A percentile compares a stretch with the other conserved stretches of the same genome.
Evolutionary conservation across 2,329 filamentous ascomycete species (phyloP).

Genomic region (Periconia sp.): DNA sequence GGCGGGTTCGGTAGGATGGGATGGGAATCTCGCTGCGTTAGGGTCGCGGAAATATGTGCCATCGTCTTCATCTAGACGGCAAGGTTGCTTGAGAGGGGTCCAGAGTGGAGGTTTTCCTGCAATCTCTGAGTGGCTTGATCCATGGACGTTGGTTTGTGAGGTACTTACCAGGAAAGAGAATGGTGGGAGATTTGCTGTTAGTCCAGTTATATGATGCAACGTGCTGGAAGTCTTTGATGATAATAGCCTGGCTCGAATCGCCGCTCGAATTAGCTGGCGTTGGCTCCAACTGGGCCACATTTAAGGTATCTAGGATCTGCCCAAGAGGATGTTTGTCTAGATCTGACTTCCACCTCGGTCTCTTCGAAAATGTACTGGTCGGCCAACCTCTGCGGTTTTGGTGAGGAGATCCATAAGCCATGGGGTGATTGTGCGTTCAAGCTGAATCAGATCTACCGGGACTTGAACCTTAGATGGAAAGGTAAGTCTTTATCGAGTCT

Average conservation of each 20-base stretch:
- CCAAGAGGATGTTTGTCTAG: conserved; percentile 38
- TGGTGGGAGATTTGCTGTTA: conserved; percentile 40
- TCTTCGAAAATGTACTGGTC: conserved; percentile 1
- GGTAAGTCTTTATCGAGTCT: too few relatives aligned
- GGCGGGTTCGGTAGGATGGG: conserved; percentile 59
- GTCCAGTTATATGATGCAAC: conserved; percentile 63
- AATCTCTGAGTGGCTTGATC: conserved; percentile 9
- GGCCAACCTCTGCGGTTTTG: conserved; percentile 24
- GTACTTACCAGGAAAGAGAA: conserved; percentile 39
- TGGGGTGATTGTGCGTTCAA: conserved; percentile 4
- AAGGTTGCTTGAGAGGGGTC: conserved; percentile 50
- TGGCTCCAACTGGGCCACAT: conserved; percentile 14
- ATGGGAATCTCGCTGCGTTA: conserved; percentile 59
- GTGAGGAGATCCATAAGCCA: conserved; percentile 10
- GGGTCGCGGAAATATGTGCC: conserved; percentile 61
- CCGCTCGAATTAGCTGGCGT: not conserved
- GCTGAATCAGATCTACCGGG: too few relatives aligned
- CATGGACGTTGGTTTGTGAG: not conserved
- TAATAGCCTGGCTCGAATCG: conserved; percentile 12
- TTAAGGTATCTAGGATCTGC: conserved; percentile 27
- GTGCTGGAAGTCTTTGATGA: conserved; percentile 51
- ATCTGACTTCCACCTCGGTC: conserved; percentile 25
- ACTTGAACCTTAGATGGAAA: too few relatives aligned
- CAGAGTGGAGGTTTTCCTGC: conserved; percentile 59
- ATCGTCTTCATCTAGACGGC: conserved; percentile 51